phyloP scores from a whole-genome alignment of 2,329 filamentous ascomycete genomes.

The Monascus ruber region DNA sequence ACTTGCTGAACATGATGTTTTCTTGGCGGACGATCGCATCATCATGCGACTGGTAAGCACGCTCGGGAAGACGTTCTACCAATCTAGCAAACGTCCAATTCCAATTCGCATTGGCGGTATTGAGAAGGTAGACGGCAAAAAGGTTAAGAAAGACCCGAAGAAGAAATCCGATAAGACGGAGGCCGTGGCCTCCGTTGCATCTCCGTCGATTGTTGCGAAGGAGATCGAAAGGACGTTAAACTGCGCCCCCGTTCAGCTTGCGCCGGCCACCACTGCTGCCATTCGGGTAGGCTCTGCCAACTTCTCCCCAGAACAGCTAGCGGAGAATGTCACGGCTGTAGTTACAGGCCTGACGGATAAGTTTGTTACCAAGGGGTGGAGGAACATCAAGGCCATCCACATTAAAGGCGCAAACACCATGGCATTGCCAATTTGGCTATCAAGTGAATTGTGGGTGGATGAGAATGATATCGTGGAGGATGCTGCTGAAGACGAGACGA shows the following conservation, averaged over 20 bases:
- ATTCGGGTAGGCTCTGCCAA: slow-evolving; percentile 66
- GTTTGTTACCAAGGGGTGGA: slow-evolving; percentile 77
- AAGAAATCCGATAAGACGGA: slow-evolving; percentile 34
- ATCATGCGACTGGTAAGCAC: slow-evolving; percentile 58
- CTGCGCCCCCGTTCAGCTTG: slow-evolving; percentile 69
- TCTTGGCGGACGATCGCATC: slow-evolving; percentile 85
- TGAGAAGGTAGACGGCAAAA: slow-evolving; percentile 49
- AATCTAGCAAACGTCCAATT: slow-evolving; percentile 75
- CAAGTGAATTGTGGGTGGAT: slow-evolving; percentile 82
- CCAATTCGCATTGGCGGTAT: slow-evolving; percentile 62
- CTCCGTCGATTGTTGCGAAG: slow-evolving; percentile 56
- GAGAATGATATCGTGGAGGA: slow-evolving; percentile 57
- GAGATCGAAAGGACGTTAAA: slow-evolving; percentile 70
- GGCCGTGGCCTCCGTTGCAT: slow-evolving; percentile 40
- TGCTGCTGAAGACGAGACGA: slow-evolving; percentile 19
- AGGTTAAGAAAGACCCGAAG: slow-evolving; percentile 46
- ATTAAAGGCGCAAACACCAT: slow-evolving; percentile 84
- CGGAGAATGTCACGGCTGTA: slow-evolving; percentile 69
- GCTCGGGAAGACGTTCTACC: slow-evolving; percentile 90
- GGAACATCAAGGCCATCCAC: slow-evolving; percentile 71
- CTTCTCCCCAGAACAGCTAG: slow-evolving; percentile 64
- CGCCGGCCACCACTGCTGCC: slow-evolving; percentile 66
- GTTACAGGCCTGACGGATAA: slow-evolving; percentile 60
- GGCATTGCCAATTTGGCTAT: slow-evolving; percentile 87
- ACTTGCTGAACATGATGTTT: slow-evolving; percentile 76